Evolutionary conservation across 2,329 filamentous ascomycete species (phyloP).

Genomic region (Cladosporium halotolerans): DNA sequence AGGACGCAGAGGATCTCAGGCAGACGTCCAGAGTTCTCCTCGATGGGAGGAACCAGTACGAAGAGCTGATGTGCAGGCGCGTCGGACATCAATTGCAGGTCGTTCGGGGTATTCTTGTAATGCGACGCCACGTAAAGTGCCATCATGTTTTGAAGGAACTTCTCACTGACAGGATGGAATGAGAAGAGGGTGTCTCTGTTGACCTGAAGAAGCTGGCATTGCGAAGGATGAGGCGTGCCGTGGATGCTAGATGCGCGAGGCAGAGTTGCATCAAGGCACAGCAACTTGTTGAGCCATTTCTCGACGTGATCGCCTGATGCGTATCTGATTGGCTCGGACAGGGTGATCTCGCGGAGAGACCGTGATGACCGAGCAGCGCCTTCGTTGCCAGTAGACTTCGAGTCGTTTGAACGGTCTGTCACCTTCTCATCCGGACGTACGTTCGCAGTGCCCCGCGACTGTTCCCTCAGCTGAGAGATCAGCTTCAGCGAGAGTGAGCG

Average conservation of each 20-base stretch:
- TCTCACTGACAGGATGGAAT: conserved; percentile 93
- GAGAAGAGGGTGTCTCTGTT: conserved; percentile 98
- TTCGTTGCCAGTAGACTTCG: conserved; percentile 58
- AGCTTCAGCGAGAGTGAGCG: conserved; percentile 91
- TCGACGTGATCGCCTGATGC: conserved; percentile 85
- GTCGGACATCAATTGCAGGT: conserved; percentile 97
- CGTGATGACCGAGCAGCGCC: conserved; percentile 59
- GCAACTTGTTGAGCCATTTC: conserved; percentile 89
- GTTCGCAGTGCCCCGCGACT: conserved; percentile 64
- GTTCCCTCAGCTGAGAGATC: conserved; percentile 92
- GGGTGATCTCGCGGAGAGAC: conserved; percentile 81
- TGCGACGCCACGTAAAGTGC: conserved; percentile 93
- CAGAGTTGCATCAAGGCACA: conserved; percentile 89
- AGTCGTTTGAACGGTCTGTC: conserved; percentile 73
- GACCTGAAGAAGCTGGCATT: conserved; percentile 87
- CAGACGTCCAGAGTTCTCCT: conserved; percentile 68
- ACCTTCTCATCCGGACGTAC: conserved; percentile 56
- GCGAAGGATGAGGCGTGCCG: conserved; percentile 81
- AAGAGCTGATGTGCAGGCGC: conserved; percentile 95
- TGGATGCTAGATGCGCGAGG: conserved; percentile 69
- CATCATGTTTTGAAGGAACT: conserved; percentile 97
- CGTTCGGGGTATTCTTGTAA: conserved; percentile 97
- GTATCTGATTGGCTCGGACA: conserved; percentile 92
- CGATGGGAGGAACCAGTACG: conserved; percentile 80
- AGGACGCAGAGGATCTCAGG: conserved; percentile 93